A percentile compares a stretch with the other conserved stretches of the same genome.
Evolutionary conservation across 1,284 basidiomycete genomes (phyloP).

Genomic region (Papiliotrema terrestris): DNA sequence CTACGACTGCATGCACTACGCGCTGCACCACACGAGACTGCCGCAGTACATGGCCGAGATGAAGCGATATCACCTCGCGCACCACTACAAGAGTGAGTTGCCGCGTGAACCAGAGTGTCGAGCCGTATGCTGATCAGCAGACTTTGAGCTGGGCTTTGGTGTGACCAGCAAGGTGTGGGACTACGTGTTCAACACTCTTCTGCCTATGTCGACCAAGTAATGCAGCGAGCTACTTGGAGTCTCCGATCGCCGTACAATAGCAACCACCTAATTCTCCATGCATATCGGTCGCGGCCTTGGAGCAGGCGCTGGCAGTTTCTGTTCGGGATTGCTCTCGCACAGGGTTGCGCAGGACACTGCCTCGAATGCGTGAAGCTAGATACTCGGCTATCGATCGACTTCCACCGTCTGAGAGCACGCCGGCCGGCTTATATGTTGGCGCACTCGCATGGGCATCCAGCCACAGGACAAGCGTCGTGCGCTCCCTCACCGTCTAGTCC

Average conservation of each 20-base stretch:
- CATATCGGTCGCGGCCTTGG: too few species aligned
- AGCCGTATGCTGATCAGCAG: slow-evolving; percentile 24
- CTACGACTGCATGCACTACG: slow-evolving; percentile 91
- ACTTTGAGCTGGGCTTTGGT: slow-evolving; percentile 97
- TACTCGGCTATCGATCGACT: too few species aligned
- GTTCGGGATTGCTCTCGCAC: too few species aligned
- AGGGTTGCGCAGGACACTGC: too few species aligned
- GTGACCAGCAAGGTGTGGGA: slow-evolving; percentile 97
- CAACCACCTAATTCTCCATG: too few species aligned
- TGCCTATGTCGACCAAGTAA: slow-evolving; percentile 53
- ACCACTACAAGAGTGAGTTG: slow-evolving; percentile 80
- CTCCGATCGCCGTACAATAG: too few species aligned
- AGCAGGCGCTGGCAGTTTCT: too few species aligned
- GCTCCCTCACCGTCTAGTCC: slow-evolving; percentile 36
- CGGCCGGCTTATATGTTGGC: slow-evolving; percentile 21
- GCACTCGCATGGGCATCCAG: slow-evolving; percentile 44
- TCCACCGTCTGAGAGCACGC: too few species aligned
- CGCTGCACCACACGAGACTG: slow-evolving; percentile 83
- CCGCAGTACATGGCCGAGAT: slow-evolving; percentile 82
- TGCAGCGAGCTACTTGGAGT: not conserved
- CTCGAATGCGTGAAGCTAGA: too few species aligned
- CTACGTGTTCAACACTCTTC: slow-evolving; percentile 79
- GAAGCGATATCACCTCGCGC: slow-evolving; percentile 97
- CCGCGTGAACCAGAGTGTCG: not conserved
- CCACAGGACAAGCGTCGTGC: slow-evolving; percentile 44